Evolutionary conservation across 2,329 filamentous ascomycete genomes (phyloP), one percentile per base, ranked within the genome.

Genomic region (Cladosporium sphaerospermum): DNA sequence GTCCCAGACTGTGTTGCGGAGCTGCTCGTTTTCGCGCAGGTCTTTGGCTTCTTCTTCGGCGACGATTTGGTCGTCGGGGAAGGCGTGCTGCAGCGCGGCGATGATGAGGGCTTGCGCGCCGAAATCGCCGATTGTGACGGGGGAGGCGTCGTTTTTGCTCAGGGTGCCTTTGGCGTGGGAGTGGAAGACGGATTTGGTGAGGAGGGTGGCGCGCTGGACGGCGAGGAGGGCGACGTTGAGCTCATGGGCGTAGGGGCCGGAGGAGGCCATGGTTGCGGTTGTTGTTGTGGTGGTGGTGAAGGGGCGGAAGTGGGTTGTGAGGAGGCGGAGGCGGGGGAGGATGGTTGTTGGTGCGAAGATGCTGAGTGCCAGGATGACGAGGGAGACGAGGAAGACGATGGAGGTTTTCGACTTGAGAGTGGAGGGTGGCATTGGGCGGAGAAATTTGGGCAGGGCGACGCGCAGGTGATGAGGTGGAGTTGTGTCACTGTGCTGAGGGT

Each of bases 71-170:
- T 99, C 93, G 34, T 83, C 68, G 14, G 93, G 93, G 76, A 99
- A 99, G 72, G 87, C 89, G 72, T 88, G 82, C 72, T 85, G 85
- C 61, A 99, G 85, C 28, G 92, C 92, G 54, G 85, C 80, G 67
- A 97, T 96, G 72, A 99, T 96, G 60, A 99, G 82, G 32, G 93
- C 91, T 76, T 99, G 93, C 36, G 93, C 95, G 66, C 93, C 93
- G 71, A 96, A 97, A 75, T 99, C 93, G 69, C 92, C 93, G 64
- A 97, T 93, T 14, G 93, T 99, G 64, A 99, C 93, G 60, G 93
- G 93, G 9, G 91, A 96, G 69, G 89, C 89, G 78, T 99, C 93
- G 71, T 89, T 86, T 76, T 99, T 99, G 69, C 86, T 87, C 48
- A 96, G 79, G 43, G 93, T 96, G 62, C 92, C 92, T 75, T 97